Percentiles rank a stretch among this genome's conserved stretches.
Conservation (phyloP, 805 yeast genomes). For the Pichia gijzeniarum region DNA sequence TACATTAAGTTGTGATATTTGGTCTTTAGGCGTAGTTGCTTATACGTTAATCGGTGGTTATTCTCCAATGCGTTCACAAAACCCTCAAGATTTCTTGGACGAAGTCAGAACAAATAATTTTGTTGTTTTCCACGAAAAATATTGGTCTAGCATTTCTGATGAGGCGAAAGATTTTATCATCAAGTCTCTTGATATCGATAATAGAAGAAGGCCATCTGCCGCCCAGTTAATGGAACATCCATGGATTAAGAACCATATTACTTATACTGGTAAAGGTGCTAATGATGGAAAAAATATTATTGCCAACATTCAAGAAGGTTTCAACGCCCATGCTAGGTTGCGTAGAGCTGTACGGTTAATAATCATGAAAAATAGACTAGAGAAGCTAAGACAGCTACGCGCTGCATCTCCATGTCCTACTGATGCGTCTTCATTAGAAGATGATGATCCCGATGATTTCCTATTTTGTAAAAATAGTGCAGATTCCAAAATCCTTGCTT, state of each 20-base stretch:
- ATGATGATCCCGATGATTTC: slow-evolving; percentile 29
- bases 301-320: slow-evolving; percentile 73
- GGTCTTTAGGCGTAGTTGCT: slow-evolving; percentile 93
- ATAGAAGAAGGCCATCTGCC: slow-evolving; percentile 64
- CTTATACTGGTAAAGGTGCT: slow-evolving; percentile 8
- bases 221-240: slow-evolving; percentile 57
- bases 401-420: slow-evolving; percentile 33
- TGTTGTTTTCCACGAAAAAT: slow-evolving; percentile 78
- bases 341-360: slow-evolving; percentile 83
- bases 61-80: slow-evolving; percentile 85
- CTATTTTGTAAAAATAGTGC: slow-evolving; percentile 30
- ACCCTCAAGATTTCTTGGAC: slow-evolving; percentile 67
- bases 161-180: slow-evolving; percentile 78
- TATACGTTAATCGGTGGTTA: slow-evolving; percentile 89
- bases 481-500: slow-evolving; percentile 37
- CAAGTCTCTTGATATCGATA: slow-evolving; percentile 62
- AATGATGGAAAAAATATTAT: slow-evolving; percentile 49
- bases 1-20: slow-evolving; percentile 91
- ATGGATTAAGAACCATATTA: slow-evolving; percentile 57
- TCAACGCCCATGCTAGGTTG: slow-evolving; percentile 78
- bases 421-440: slow-evolving; percentile 18
- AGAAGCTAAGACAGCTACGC: slow-evolving; percentile 58
- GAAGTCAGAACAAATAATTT: slow-evolving; percentile 72
- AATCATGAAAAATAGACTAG: slow-evolving; percentile 70
- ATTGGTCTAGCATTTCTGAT: slow-evolving; percentile 76